Base-by-base conservation (phyloP, 2,329 filamentous ascomycete genomes). In the Xylariales sp. region DNA sequence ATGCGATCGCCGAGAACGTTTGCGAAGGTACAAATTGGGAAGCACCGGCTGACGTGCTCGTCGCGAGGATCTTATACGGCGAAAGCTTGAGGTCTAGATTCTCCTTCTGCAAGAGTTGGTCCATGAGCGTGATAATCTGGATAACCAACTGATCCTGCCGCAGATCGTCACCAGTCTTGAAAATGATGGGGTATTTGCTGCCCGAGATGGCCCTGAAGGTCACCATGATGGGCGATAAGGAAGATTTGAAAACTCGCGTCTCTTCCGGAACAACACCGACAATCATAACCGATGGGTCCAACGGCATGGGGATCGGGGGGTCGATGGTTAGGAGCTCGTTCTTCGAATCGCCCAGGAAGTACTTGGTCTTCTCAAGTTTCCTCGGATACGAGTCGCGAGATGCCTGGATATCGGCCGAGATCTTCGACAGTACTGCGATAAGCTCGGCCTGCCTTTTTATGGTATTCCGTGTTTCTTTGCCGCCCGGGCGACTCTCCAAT, bases 61-160 rank as follows among this genome's bases (percentile, higher is more conserved):
- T 99, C 0, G 96, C 96, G 8, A 99, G 87, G 71, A 98, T 97
- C 74, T 95, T 95, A 83, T 99, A 99, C 0, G 96, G 96, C 0
- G 95, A 95, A 1, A 99, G 86, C 77, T 97, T 97, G 52, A 99
- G 86, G 77, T 99, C 96, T 9, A 99, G 85, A 69, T 99, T 98
- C 78, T 99, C 96, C 77, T 98, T 97, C 67, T 93, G 93, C 4
- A 99, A 86, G 1, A 99, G 88, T 66, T 95, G 93, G 75, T 99
- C 96, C 96, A 99, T 99, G 16, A 99, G 86, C 0, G 93, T 97
- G 78, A 99, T 97, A 76, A 98, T 98, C 76, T 89, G 96, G 62
- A 99, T 97, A 43, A 99, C 95, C 2, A 99, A 88, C 78, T 99
- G 96, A 77, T 99, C 96, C 80, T 99, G 96, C 14, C 96, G 92